Base-by-base conservation (phyloP, 2,329 filamentous ascomycete species). In the Aspergillus pseudonomiae region DNA sequence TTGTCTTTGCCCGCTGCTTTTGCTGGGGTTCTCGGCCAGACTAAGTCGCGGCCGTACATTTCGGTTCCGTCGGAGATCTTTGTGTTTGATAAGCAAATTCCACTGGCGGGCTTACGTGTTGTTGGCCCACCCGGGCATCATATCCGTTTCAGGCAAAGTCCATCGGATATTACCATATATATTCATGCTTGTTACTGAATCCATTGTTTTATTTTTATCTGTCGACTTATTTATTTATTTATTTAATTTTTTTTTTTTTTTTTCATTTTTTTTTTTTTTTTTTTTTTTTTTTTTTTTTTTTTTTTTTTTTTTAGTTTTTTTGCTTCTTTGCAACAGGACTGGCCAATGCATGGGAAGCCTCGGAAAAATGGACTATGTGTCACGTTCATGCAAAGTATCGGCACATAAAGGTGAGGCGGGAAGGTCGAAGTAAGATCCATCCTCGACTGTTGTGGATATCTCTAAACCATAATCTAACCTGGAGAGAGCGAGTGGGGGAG, bases 41-140 rank as follows among this genome's bases (percentile, higher is more conserved):
- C 26, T 32, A 30, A 34, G 16, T 53, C 26, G n/a, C 30, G 6
- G 19, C 0, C 50, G 30, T 53, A 21, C 50, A 21, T 53, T 53
- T 28, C 12, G 52, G 30, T 11, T 36, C 28, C 28, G 50, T 43
- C 39, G 34, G 34, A 54, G 41, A 50, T 57, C 48, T 48, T 32
- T 28, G 10, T n/a, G 46, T 59, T 46, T 57, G 48, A 66, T 62
- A 62, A 54, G 36, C 34, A 58, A 60, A 39, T 32, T 21, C 32
- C 10, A 52, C 55, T 39, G 12, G 41, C 26, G 21, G 58, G 36
- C 43, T 70, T 67, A 70, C 67, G 68, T 67, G 65, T 60, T 55
- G 45, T 48, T 57, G 61, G 52, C 34, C 61, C 54, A 61, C 39
- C 63, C 65, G 65, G 65, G n/a, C 59, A 34, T 62, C 16, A 36